Base-by-base conservation (phyloP, 1,284 basidiomycete species). In the Kalmanozyma brasiliensis region DNA sequence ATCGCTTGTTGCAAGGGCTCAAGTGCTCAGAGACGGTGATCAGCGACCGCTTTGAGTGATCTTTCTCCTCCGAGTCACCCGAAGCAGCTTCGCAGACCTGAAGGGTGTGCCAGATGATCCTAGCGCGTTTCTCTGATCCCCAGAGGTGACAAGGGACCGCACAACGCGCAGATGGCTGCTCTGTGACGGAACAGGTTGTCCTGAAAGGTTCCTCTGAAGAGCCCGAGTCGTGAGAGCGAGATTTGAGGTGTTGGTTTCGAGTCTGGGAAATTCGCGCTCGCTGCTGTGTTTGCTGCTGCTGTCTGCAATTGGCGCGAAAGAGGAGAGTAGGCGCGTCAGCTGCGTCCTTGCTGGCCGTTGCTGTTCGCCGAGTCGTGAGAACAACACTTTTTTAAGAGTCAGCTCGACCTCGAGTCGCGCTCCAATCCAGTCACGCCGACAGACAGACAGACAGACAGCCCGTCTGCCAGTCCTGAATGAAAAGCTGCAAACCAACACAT, bases 371-470 rank as follows among this genome's bases (percentile, higher is more conserved):
- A 4, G 24, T 19, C 30, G 29, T 41, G 55, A 58, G 62, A 65
- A 49, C 62, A 65, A 65, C 62, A 65, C 62, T 64, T 64, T 64
- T 52, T 63, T 22, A 7, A 29, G 26, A 29, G 26, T 29, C 26
- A 29, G 26, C 26, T 29, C 26, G 6, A 6, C 7, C 26, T 29
- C 26, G 11, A 29, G 26, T 29, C 26, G 6, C 6, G 26, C 6
- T 29, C 26, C 6, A 41, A 48, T 37, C 55, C 49, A 45, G 49
- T 44, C 34, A 44, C 32, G 22, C 38, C 57, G 49, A 44, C 11
- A 33, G n/a, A 17, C 23, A 36, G 44, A n/a, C 16, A 29, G 34
- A 8, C 45, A 14, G 34, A 47, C 26, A 11, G 26, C 26, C 7
- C 26, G 11, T 29, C 26, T 29, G 26, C 26, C 7, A 11, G 26